A percentile compares a stretch with the other conserved stretches of the same genome.
These are phyloP conservation scores for Ceratocystis harringtonii DNA, from an alignment of 2,329 filamentous ascomycete species.

Conservation along the genomic window DNA sequence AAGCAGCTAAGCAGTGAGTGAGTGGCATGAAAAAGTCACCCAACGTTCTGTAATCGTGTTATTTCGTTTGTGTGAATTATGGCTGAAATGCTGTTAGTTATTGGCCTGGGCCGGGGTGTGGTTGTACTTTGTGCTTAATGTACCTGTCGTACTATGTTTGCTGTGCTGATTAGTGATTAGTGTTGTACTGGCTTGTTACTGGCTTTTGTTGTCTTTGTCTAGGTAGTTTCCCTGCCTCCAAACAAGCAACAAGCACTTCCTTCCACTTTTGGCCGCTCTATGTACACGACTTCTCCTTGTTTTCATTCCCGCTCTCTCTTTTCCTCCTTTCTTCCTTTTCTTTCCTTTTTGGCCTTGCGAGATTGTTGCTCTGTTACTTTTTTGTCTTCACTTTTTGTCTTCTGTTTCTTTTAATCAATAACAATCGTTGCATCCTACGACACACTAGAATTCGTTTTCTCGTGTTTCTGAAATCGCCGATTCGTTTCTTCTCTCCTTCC, in stretches of 20 bases:
- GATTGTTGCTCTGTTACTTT: neutral
- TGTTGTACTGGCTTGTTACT: neutral
- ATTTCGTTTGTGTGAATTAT: neutral
- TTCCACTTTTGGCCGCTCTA: slow-evolving; percentile 1
- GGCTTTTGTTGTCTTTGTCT: slow-evolving; percentile 2
- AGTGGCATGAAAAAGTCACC: neutral
- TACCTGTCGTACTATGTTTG: neutral
- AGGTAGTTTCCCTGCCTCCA: slow-evolving; percentile 3
- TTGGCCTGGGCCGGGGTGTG: neutral
- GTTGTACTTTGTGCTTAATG: neutral
- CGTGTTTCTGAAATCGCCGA: slow-evolving; percentile 9
- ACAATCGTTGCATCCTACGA: slow-evolving; percentile 11
- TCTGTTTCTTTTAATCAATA: slow-evolving; percentile 5
- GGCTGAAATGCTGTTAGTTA: neutral
- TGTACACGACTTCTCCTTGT: slow-evolving; percentile 6
- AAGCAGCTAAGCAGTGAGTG: neutral
- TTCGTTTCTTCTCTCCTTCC: slow-evolving; percentile 11
- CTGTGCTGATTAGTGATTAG: neutral
- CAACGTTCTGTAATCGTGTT: neutral
- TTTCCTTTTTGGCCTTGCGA: slow-evolving; percentile 1
- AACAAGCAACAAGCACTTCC: neutral
- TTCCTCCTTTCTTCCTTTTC: slow-evolving; percentile 6
- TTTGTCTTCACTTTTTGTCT: slow-evolving; percentile 7
- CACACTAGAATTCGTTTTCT: slow-evolving; percentile 1
- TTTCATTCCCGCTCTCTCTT: slow-evolving; percentile 7